phyloP scores from a whole-genome alignment of 257 asterid genomes.

The Scutellaria galericulata region DNA sequence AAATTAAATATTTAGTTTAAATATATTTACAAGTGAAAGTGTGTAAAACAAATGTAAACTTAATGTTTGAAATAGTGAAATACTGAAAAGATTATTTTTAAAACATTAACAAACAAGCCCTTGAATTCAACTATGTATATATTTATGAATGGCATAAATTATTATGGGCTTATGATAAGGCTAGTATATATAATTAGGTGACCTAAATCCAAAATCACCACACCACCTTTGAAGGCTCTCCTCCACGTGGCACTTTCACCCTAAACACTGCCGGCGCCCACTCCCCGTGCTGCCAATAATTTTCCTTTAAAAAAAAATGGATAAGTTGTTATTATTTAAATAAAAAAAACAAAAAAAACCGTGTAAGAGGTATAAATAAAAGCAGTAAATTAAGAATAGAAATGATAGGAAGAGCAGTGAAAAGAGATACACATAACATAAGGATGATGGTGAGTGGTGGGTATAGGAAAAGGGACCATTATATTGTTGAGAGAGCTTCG shows the following conservation, averaged over 20 bases:
- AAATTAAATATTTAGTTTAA: too few relatives aligned
- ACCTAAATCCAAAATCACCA: slow-evolving; percentile 31
- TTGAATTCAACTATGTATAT: too few relatives aligned
- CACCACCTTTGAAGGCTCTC: slow-evolving; percentile 35
- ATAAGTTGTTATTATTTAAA: too few relatives aligned
- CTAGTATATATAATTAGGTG: slow-evolving; percentile 9
- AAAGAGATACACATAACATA: not conserved
- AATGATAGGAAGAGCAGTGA: not conserved
- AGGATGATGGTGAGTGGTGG: slow-evolving; percentile 34
- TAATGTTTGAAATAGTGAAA: too few relatives aligned
- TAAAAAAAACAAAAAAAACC: too few relatives aligned
- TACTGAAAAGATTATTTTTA: too few relatives aligned
- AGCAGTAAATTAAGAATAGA: not conserved
- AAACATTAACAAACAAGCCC: too few relatives aligned
- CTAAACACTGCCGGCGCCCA: slow-evolving; percentile 43
- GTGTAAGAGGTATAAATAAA: not conserved
- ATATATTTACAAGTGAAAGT: too few relatives aligned
- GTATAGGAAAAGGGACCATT: slow-evolving; percentile 50
- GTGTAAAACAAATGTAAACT: too few relatives aligned
- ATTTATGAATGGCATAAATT: not conserved
- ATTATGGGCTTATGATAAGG: slow-evolving; percentile 9
- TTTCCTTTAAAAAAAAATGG: not conserved
- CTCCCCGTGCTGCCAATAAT: not conserved
- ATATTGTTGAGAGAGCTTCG: slow-evolving; percentile 6
- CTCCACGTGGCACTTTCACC: slow-evolving; percentile 56